Evolutionary conservation across 805 yeast species (phyloP).

Genomic region (Torulaspora delbrueckii): DNA sequence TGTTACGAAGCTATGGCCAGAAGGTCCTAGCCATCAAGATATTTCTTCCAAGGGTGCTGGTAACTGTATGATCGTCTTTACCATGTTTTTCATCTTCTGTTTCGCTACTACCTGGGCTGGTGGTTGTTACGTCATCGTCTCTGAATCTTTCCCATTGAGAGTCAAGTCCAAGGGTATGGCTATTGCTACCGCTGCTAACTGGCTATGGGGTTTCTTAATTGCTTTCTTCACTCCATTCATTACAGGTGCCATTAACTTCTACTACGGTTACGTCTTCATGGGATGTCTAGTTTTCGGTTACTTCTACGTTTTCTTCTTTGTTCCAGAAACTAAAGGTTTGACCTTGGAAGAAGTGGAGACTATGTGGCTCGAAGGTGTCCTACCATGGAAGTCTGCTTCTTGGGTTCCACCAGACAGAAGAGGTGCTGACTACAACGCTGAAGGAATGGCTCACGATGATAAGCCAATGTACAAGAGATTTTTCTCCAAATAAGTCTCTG

Average conservation of each 20-base stretch:
- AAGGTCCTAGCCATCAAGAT: conserved; percentile 34
- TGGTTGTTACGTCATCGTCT: conserved; percentile 55
- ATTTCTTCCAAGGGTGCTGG: conserved; percentile 51
- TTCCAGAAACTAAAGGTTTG: conserved; percentile 74
- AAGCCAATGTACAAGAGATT: conserved; percentile 23
- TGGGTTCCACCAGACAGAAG: conserved; percentile 47
- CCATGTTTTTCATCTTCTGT: conserved; percentile 65
- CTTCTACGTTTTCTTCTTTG: conserved; percentile 62
- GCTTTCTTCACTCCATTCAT: conserved; percentile 69
- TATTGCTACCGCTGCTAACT: conserved; percentile 57
- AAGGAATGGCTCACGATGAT: conserved; percentile 27
- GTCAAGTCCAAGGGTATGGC: conserved; percentile 54
- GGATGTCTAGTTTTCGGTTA: conserved; percentile 52
- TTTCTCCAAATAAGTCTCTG: neutral
- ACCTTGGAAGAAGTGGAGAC: conserved; percentile 75
- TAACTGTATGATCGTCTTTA: conserved; percentile 63
- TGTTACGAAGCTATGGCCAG: conserved; percentile 42
- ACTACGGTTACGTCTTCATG: conserved; percentile 57
- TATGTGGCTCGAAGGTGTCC: conserved; percentile 40
- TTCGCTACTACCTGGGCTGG: conserved; percentile 77
- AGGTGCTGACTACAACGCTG: conserved; percentile 25
- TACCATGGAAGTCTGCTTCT: conserved; percentile 42
- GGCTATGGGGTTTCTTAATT: conserved; percentile 63
- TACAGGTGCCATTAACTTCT: conserved; percentile 56
- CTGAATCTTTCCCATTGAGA: conserved; percentile 70